These are phyloP conservation scores for Fusarium veterinarium DNA, from an alignment of 2,329 filamentous ascomycete genomes.

Conservation along the genomic window DNA sequence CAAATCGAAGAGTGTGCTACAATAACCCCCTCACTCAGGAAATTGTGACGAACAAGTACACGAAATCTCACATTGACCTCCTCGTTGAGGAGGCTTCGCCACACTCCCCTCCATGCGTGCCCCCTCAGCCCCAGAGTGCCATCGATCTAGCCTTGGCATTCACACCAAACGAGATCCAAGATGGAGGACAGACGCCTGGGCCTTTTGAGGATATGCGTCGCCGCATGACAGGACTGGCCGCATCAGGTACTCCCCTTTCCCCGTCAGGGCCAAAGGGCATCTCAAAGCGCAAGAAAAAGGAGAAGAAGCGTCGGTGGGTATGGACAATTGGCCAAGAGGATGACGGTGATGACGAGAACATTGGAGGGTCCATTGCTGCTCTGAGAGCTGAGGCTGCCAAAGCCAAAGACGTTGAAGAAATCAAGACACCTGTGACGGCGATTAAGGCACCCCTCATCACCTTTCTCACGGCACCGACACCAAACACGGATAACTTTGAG, in stretches of 20 bases:
- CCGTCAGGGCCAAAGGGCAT: slow-evolving; percentile 58
- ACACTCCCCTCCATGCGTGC: slow-evolving; percentile 51
- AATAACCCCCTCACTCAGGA: slow-evolving; percentile 72
- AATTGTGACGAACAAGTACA: slow-evolving; percentile 72
- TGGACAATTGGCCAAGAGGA: slow-evolving; percentile 73
- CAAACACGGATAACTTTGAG: slow-evolving; percentile 55
- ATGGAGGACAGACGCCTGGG: slow-evolving; percentile 71
- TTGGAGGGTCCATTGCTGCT: slow-evolving; percentile 57
- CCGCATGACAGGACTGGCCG: slow-evolving; percentile 62
- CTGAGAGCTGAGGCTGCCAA: slow-evolving; percentile 50
- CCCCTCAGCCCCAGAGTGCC: slow-evolving; percentile 52
- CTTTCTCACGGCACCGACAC: slow-evolving; percentile 52
- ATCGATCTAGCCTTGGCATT: slow-evolving; percentile 65
- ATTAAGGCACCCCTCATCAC: slow-evolving; percentile 32
- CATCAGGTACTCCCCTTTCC: slow-evolving; percentile 55
- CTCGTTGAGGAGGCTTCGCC: slow-evolving; percentile 68
- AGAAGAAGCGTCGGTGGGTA: slow-evolving; percentile 73
- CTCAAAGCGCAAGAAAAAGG: slow-evolving; percentile 65
- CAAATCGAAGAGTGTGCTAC: slow-evolving; percentile 68
- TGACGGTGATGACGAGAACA: slow-evolving; percentile 57
- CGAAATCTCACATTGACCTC: slow-evolving; percentile 72
- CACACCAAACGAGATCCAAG: slow-evolving; percentile 64
- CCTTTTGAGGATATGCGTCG: slow-evolving; percentile 73
- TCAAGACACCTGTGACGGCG: slow-evolving; percentile 40
- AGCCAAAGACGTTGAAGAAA: slow-evolving; percentile 24